Evolutionary conservation across 2,329 filamentous ascomycete genomes (phyloP).

Genomic region (Periconia sp.): DNA sequence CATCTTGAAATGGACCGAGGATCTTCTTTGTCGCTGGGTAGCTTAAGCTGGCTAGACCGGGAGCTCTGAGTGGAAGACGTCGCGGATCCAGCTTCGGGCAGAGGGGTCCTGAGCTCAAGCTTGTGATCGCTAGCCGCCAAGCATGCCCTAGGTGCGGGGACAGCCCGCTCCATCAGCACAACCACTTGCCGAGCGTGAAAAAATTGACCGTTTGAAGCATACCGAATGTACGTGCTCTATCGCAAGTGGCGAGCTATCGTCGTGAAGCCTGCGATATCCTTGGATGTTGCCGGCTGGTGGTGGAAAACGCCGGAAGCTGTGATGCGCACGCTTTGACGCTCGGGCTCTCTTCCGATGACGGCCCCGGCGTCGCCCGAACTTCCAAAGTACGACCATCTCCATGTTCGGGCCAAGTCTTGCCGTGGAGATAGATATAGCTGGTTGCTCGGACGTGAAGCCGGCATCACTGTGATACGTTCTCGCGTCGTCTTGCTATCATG

Average conservation of each 20-base stretch:
- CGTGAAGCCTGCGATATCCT: conserved; percentile 18
- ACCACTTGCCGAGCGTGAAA: no score
- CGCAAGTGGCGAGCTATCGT: conserved; percentile 14
- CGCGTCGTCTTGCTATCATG: no score
- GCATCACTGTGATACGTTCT: no score
- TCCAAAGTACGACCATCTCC: no score
- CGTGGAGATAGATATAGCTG: no score
- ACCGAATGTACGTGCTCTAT: conserved; percentile 4
- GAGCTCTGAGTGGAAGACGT: conserved; percentile 35
- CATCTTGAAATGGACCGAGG: conserved; percentile 42
- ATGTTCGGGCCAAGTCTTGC: no score
- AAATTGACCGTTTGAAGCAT: conserved; percentile 13
- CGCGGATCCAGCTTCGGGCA: conserved; percentile 29
- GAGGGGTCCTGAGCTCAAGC: conserved; percentile 32
- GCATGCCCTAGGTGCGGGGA: conserved; percentile 33
- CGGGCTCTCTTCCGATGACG: conserved; percentile 1
- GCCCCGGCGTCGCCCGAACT: not conserved
- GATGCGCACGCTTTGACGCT: conserved; percentile 18
- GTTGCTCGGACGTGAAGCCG: no score
- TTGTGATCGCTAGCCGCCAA: conserved; percentile 43
- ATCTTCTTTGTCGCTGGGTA: conserved; percentile 32
- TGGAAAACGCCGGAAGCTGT: conserved; percentile 32
- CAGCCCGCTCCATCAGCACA: conserved; percentile 15
- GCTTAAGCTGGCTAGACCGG: conserved; percentile 35
- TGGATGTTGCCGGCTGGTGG: conserved; percentile 27